These are phyloP conservation scores for Coemansia sp. DNA, from an alignment of 192 early-diverging fungal species.

Conservation along the genomic window DNA sequence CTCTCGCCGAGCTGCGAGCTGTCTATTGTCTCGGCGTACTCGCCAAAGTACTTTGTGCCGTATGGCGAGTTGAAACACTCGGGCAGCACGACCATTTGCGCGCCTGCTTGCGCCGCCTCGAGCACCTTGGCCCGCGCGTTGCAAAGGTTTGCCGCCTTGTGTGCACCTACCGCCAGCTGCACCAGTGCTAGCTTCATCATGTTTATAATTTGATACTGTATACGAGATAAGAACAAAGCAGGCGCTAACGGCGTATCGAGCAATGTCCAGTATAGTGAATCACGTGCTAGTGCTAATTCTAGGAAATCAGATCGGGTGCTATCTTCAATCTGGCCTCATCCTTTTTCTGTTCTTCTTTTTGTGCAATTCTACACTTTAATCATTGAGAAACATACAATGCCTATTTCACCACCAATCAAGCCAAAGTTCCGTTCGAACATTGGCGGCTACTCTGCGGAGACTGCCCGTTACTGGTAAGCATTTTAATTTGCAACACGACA, in stretches of 20 bases:
- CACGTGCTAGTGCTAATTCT: not conserved
- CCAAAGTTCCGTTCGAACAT: slow-evolving; percentile 48
- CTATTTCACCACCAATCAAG: slow-evolving; percentile 29
- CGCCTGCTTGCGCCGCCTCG: slow-evolving; percentile 78
- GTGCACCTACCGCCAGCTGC: slow-evolving; percentile 75
- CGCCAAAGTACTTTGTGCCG: slow-evolving; percentile 85
- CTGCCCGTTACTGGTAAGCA: slow-evolving; percentile 47
- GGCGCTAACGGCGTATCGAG: not conserved
- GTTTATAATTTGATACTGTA: not conserved
- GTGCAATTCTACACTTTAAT: slow-evolving; percentile 4
- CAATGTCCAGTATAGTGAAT: not conserved
- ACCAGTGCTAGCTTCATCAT: slow-evolving; percentile 65
- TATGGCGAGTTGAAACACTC: slow-evolving; percentile 99
- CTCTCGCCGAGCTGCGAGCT: slow-evolving; percentile 60
- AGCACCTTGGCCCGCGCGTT: slow-evolving; percentile 77
- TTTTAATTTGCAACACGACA: not conserved
- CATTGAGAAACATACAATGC: slow-evolving; percentile 18
- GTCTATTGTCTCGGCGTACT: slow-evolving; percentile 85
- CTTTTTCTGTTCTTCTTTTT: not conserved
- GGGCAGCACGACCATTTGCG: slow-evolving; percentile 89
- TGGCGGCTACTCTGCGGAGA: slow-evolving; percentile 45
- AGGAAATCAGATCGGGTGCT: not conserved
- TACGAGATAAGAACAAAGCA: not conserved
- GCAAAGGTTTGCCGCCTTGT: slow-evolving; percentile 75
- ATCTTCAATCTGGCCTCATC: not conserved